Base-by-base conservation (phyloP, 495 filamentous ascomycete species). In the Platismatia glauca region DNA sequence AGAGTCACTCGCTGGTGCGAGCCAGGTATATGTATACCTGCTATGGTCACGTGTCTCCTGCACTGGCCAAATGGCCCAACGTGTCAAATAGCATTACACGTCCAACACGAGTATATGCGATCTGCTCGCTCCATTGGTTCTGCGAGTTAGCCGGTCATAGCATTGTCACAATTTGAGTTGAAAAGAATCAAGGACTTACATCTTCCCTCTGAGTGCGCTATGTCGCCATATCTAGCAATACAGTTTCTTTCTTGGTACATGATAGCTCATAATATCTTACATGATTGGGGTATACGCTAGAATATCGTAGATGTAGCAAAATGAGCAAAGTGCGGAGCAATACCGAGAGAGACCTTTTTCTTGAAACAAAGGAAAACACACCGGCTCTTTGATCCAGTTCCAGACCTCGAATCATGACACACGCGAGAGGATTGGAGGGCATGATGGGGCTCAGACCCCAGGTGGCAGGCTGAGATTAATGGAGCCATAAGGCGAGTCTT, bases 401-500 rank as follows among this genome's bases (percentile, higher is more conserved):
- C n/a, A 16, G 43, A 33, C 27, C 33, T 39, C 22, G 53, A 11
- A 27, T 33, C n/a, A 15, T 34, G 13, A 55, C 27, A 38, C 27
- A 29, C 9, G 27, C 34, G 27, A 16, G 16, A 27, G 29, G 9
- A 22, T 41, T 2, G 12, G 37, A 33, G 48, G 24, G 33, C 35
- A 22, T 22, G 50, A 48, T 7, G 31, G 39, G 24, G 22, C 29
- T 58, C 44, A 63, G 35, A 63, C 41, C 5, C 61, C 65, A 16
- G 60, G 66, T 37, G 59, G 63, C 34, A 70, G 15, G 27, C 65
- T 63, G 22, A 71, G 61, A 22, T 62, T 59, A 52, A 69, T 70
- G 15, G 59, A 27, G 31, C 76, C 78, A 62, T 75, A 77, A 1
- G 63, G 65, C 22, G 72, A 75, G 2, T 79, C 75, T 68, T 89